Evolutionary conservation across 2,329 filamentous ascomycete species (phyloP).

Genomic region (Zalaria obscura): DNA sequence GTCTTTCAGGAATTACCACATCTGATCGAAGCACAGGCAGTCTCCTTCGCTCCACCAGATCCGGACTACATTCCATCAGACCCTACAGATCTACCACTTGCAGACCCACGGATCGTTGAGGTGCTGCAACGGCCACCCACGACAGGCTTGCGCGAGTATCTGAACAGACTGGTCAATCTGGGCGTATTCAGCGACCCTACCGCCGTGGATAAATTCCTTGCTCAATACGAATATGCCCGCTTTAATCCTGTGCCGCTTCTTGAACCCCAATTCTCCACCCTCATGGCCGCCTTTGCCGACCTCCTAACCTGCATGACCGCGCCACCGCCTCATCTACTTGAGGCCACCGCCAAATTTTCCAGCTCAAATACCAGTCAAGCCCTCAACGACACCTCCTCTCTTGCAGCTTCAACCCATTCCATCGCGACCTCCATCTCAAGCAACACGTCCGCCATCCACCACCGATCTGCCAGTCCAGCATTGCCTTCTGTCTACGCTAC

Average conservation of each 20-base stretch:
- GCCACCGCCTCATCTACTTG: not conserved
- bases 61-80: conserved; percentile 25
- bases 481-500: not conserved
- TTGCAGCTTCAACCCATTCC: not conserved
- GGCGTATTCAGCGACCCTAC: conserved; percentile 43
- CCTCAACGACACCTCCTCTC: not conserved
- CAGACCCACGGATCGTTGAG: conserved; percentile 54
- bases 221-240: conserved; percentile 68
- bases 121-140: conserved; percentile 55
- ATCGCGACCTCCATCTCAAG: not conserved
- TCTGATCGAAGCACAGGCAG: conserved; percentile 80
- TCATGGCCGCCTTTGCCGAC: conserved; percentile 78
- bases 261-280: conserved; percentile 54
- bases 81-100: conserved; percentile 24
- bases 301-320: conserved; percentile 57
- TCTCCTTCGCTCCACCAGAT: conserved; percentile 61
- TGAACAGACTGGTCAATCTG: conserved; percentile 54
- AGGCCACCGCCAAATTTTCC: not conserved
- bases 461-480: not conserved
- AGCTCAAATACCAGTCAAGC: not conserved
- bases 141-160: conserved; percentile 69
- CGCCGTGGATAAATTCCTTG: conserved; percentile 48
- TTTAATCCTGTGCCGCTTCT: conserved; percentile 61
- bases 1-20: conserved; percentile 77
- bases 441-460: not conserved